phyloP scores from a whole-genome alignment of 108 stramenopile species.

The Skeletonema marinoi region DNA sequence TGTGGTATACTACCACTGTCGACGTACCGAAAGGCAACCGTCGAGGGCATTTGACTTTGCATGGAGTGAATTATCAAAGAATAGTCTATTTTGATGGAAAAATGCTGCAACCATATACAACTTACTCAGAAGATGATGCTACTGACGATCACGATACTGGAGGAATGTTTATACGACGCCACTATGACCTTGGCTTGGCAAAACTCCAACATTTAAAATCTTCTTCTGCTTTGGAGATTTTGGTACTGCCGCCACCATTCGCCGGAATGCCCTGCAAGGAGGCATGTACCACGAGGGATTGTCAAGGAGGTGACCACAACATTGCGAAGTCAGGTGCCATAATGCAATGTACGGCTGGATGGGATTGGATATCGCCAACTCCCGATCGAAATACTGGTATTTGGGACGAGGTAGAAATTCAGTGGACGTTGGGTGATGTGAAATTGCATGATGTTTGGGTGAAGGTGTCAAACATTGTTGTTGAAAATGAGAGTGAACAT shows the following conservation, averaged over 20 bases:
- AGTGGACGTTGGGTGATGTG: conserved; percentile 31
- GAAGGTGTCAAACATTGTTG: conserved; percentile 2
- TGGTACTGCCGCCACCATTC: conserved; percentile 35
- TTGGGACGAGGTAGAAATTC: conserved; percentile 39
- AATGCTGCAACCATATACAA: conserved; percentile 9
- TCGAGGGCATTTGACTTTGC: conserved; percentile 29
- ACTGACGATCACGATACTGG: conserved; percentile 15
- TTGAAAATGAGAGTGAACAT: not conserved
- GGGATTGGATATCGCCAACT: conserved; percentile 61
- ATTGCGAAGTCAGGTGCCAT: conserved; percentile 51
- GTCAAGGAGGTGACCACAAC: conserved; percentile 60
- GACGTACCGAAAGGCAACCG: not conserved
- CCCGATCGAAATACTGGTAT: conserved; percentile 46
- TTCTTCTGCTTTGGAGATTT: conserved; percentile 20
- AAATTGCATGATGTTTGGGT: conserved; percentile 35
- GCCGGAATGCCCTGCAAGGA: conserved; percentile 18
- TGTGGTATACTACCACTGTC: conserved; percentile 32
- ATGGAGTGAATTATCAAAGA: conserved; percentile 37
- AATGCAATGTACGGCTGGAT: conserved; percentile 55
- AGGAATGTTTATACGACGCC: conserved; percentile 38
- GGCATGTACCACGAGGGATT: not conserved
- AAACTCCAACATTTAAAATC: not conserved
- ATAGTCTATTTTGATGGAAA: conserved; percentile 28
- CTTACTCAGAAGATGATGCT: not conserved
- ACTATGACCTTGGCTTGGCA: conserved; percentile 25